Evolutionary conservation across 805 yeast species (phyloP), one percentile per base, ranked within the genome.

Genomic region (Candida dendrica): DNA sequence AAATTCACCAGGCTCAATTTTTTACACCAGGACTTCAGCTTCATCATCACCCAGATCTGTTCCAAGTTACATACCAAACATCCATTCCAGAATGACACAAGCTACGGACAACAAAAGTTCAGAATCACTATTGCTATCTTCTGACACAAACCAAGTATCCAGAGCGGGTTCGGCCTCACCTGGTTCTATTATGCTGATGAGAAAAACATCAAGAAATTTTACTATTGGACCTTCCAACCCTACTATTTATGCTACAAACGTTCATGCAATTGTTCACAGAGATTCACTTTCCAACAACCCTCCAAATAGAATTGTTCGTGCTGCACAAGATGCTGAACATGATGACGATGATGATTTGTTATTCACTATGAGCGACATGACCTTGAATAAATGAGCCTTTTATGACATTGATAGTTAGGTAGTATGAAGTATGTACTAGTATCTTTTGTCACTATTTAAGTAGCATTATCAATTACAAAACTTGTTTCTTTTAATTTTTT

Each of bases 351-450:
- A 80, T 47, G 86, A 81, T 40, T 61, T 82, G 43, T 61, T 81
- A 37, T 80, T 81, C 58, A 74, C 84, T 18, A 81, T 80, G 88
- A 81, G 87, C 55, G 88, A 81, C 52, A 81, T 81, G 86, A 77
- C 30, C 13, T 27, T 27, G n/a, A 27, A 27, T 27, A 27, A 27
- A 22, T 22, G 8, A 22, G 24, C 24, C 8, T 22, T 22, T 22
- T 22, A 22, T 22, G 24, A 22, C 24, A n/a, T n/a, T n/a, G n/a
- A n/a, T n/a, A n/a, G n/a, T n/a, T n/a, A n/a, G n/a, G n/a, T n/a
- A n/a, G n/a, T n/a, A n/a, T n/a, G n/a, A n/a, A n/a, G n/a, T n/a
- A n/a, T n/a, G n/a, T n/a, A n/a, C n/a, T n/a, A n/a, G n/a, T n/a
- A n/a, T n/a, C n/a, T n/a, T n/a, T n/a, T n/a, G n/a, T n/a, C n/a